Evolutionary conservation across 2,329 filamentous ascomycete genomes (phyloP), one percentile per base, ranked within the genome.

Genomic region (Clonostachys solani): DNA sequence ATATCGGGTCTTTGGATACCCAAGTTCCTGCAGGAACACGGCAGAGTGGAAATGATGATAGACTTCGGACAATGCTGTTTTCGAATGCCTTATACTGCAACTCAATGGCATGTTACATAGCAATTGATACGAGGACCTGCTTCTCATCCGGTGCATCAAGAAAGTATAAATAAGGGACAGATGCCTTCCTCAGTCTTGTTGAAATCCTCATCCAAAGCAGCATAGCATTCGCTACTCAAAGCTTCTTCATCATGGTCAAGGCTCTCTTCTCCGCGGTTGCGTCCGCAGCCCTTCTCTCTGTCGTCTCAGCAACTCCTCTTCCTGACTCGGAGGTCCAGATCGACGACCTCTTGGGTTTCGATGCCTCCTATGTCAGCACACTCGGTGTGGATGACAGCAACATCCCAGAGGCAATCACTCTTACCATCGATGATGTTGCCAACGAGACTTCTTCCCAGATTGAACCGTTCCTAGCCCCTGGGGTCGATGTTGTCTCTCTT

Each of bases 281-380:
- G 15, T 18, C 29, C 18, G 44, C 44, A 12, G 18, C 18, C 15
- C 38, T 35, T 38, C 7, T 46, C 23, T 33, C 37, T 42, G 16
- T 29, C 17, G 42, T 33, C 42, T 16, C 13, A 12, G 42, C 17
- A 13, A 43, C 18, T 29, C 42, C 42, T 29, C 12, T 43, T 12
- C 18, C 44, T 29, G 12, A 35, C 23, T 37, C 29, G 12, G 29
- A 47, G 40, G 19, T 33, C 19, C 29, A 17, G 9, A 7, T 33
- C 13, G 34, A 17, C 8, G 33, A 46, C 16, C 44, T 46, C 44
- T 37, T 46, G 6, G 44, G 44, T 33, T 46, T 41, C 19, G 45
- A 47, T 37, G 15, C 12, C 10, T 18, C 40, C 6, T 12, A 33
- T 19, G 19, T 36, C 17, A 17, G 37, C 29, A 19, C 17, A 17